Evolutionary conservation across 2,329 filamentous ascomycete genomes (phyloP).

Genomic region (Trichoderma asperellum): DNA sequence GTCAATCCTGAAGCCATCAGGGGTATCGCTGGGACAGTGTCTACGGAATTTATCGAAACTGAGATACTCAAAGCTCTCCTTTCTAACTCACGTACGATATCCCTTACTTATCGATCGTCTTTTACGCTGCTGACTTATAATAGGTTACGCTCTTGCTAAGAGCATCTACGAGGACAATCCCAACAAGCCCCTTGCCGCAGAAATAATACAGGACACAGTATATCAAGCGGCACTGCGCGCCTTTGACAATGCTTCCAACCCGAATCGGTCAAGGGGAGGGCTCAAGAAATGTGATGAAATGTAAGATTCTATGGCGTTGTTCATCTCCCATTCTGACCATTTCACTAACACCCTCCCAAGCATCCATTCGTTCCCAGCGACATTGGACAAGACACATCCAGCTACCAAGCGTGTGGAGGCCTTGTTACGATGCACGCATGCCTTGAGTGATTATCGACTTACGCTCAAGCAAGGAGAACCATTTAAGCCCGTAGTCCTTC

Average conservation of each 20-base stretch:
- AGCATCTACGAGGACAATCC: slow-evolving; percentile 62
- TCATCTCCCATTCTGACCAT: background rate
- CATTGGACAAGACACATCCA: slow-evolving; percentile 56
- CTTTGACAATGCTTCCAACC: slow-evolving; percentile 83
- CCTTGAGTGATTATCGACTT: slow-evolving; percentile 74
- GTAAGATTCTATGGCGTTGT: slow-evolving; percentile 48
- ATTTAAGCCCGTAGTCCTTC: slow-evolving; percentile 76
- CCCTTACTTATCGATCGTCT: background rate
- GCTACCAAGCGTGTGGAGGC: slow-evolving; percentile 62
- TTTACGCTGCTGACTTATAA: slow-evolving; percentile 27
- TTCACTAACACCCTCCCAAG: slow-evolving; percentile 43
- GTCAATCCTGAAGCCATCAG: slow-evolving; percentile 49
- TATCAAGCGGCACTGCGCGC: slow-evolving; percentile 67
- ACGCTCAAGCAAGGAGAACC: slow-evolving; percentile 79
- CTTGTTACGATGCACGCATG: slow-evolving; percentile 73
- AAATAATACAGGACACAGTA: slow-evolving; percentile 62
- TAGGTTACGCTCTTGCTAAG: slow-evolving; percentile 65
- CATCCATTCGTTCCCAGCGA: slow-evolving; percentile 64
- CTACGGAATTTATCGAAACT: slow-evolving; percentile 65
- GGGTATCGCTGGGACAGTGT: slow-evolving; percentile 66
- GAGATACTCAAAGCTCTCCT: slow-evolving; percentile 73
- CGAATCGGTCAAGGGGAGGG: slow-evolving; percentile 74
- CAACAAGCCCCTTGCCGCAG: slow-evolving; percentile 53
- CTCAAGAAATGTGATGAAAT: slow-evolving; percentile 78
- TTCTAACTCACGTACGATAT: slow-evolving; percentile 59